phyloP scores from a whole-genome alignment of 202 grass and related monocot species.

The Brachypodium distachyon region DNA sequence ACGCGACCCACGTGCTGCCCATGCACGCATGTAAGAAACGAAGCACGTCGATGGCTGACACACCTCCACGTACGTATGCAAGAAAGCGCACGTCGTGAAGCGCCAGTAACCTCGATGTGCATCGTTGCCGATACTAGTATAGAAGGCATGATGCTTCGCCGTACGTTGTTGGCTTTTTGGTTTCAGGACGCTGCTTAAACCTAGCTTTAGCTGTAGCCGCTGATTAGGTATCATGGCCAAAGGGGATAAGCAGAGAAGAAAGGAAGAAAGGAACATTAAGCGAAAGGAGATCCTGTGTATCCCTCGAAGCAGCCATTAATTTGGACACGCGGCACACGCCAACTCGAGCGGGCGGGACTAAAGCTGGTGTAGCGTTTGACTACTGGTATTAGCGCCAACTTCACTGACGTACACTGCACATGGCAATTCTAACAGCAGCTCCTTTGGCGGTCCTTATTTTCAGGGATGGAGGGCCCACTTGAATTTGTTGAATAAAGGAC shows the following conservation, averaged over 20 bases:
- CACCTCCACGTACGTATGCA: conserved; percentile 32
- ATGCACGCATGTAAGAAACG: not conserved
- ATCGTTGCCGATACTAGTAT: conserved; percentile 11
- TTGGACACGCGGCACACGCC: too few species aligned
- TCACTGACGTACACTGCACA: too few species aligned
- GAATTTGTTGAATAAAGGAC: too few species aligned
- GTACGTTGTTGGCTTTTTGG: too few species aligned
- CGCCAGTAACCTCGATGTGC: not conserved
- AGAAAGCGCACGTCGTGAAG: not conserved
- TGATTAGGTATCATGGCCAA: not conserved
- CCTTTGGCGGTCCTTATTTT: too few species aligned
- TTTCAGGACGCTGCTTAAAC: not conserved
- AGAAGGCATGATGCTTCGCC: too few species aligned
- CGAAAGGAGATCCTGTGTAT: not conserved
- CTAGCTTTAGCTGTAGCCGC: not conserved
- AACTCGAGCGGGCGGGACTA: too few species aligned
- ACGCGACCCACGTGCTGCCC: conserved; percentile 16
- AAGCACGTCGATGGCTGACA: not conserved
- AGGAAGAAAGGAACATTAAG: not conserved
- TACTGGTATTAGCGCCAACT: too few species aligned
- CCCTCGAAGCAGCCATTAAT: not conserved
- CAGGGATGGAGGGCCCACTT: too few species aligned
- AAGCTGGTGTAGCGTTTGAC: too few species aligned
- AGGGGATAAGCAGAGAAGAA: not conserved
- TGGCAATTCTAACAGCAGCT: too few species aligned